phyloP scores from a whole-genome alignment of 2,329 filamentous ascomycete species.

The Colletotrichum sp. region DNA sequence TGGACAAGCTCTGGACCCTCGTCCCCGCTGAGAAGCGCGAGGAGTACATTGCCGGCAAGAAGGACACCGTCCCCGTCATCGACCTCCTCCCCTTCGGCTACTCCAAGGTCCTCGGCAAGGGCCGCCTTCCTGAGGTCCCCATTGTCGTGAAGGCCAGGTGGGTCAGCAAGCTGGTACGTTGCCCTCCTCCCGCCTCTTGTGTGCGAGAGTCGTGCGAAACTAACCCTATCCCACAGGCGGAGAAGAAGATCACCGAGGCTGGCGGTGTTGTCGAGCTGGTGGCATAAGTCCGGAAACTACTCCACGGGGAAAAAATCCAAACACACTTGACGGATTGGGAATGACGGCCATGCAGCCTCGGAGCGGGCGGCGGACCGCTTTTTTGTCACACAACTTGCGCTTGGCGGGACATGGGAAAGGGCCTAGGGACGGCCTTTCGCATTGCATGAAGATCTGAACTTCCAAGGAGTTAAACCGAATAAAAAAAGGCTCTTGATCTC shows the following conservation, averaged over 20 bases:
- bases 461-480: constrained; percentile 23
- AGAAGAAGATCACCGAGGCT: constrained; percentile 98
- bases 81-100: constrained; percentile 97
- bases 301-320: neutral
- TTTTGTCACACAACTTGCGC: constrained; percentile 18
- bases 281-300: constrained; percentile 60
- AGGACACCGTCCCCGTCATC: constrained; percentile 94
- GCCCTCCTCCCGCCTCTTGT: too few relatives aligned
- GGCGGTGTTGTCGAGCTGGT: constrained; percentile 96
- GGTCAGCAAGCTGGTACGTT: constrained; percentile 76
- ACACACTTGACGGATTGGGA: constrained; percentile 10
- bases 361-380: constrained; percentile 18
- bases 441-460: constrained; percentile 23
- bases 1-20: constrained; percentile 99
- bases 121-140: constrained; percentile 90
- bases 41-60: constrained; percentile 84
- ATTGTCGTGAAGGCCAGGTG: constrained; percentile 94
- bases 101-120: constrained; percentile 99
- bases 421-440: constrained; percentile 19
- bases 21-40: constrained; percentile 93
- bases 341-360: constrained; percentile 12
- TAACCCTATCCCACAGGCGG: constrained; percentile 55
- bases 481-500: constrained; percentile 24
- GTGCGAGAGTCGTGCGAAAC: neutral
- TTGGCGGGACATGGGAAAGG: constrained; percentile 20